Conservation (phyloP, 208 protist genomes). For the Acanthamoeba healyi region DNA sequence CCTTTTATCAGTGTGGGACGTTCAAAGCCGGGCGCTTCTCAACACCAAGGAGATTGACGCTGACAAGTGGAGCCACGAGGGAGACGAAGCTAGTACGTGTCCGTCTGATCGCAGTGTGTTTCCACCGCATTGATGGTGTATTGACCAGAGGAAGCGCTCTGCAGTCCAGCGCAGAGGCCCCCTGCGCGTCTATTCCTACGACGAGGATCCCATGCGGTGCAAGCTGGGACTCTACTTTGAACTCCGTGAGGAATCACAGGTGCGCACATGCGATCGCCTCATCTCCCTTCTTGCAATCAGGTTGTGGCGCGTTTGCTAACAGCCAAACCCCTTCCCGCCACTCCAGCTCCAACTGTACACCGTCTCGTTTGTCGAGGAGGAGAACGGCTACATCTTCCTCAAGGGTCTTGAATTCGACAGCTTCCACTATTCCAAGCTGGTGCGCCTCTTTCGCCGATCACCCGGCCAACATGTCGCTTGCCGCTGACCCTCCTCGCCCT, state of each 20-base stretch:
- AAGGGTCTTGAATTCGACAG: conserved; percentile 61
- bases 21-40: conserved; percentile 41
- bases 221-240: conserved; percentile 73
- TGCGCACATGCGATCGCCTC: neutral
- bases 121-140: too few species aligned
- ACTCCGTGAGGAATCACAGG: conserved; percentile 64
- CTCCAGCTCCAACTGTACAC: conserved; percentile 54
- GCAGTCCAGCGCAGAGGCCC: conserved; percentile 1
- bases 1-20: conserved; percentile 45
- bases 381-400: conserved; percentile 67
- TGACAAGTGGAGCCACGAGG: conserved; percentile 56
- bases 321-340: neutral
- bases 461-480: too few species aligned
- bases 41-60: conserved; percentile 72
- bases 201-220: conserved; percentile 64
- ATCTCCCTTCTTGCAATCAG: neutral
- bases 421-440: conserved; percentile 66
- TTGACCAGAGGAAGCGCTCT: too few species aligned
- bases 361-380: conserved; percentile 44
- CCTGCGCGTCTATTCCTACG: conserved; percentile 45
- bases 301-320: too few species aligned
- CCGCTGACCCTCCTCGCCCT: neutral
- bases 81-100: conserved; percentile 46
- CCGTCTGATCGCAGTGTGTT: too few species aligned
- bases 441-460: neutral